Evolutionary conservation across 164 flowering plant genomes (phyloP).

Genomic region (Liriodendron chinense): DNA sequence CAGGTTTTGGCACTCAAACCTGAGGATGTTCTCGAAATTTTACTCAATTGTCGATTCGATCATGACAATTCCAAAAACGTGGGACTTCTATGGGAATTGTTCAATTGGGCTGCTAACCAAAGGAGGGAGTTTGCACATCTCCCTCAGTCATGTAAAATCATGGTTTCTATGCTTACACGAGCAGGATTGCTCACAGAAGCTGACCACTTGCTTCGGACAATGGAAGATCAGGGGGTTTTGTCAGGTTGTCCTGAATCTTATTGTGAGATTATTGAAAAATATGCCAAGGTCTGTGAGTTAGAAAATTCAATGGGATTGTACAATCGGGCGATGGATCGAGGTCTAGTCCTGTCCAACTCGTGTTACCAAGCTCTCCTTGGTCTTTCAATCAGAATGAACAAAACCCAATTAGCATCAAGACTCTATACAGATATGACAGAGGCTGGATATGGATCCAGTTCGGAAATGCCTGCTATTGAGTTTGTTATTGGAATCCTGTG

Average conservation of each 20-base stretch:
- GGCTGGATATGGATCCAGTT: constrained; percentile 24
- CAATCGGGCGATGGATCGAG: constrained; percentile 38
- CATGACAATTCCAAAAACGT: constrained; percentile 37
- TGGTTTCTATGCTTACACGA: constrained; percentile 61
- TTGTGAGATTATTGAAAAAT: constrained; percentile 47
- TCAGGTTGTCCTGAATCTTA: constrained; percentile 38
- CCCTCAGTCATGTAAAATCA: constrained; percentile 46
- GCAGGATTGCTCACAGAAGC: constrained; percentile 48
- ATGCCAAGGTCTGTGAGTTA: constrained; percentile 35
- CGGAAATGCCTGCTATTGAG: constrained; percentile 28
- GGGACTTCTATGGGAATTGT: constrained; percentile 61
- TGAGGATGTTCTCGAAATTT: constrained; percentile 56
- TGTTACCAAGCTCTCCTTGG: constrained; percentile 44
- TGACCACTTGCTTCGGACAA: constrained; percentile 41
- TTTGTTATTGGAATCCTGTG: constrained; percentile 46
- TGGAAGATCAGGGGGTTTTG: constrained; percentile 38
- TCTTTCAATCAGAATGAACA: constrained; percentile 36
- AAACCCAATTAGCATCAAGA: constrained; percentile 36
- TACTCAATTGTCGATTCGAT: constrained; percentile 39
- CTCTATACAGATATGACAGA: constrained; percentile 55
- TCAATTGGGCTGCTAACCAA: constrained; percentile 52
- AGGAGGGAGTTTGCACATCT: constrained; percentile 49
- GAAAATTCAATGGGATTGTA: constrained; percentile 44
- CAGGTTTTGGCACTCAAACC: constrained; percentile 49
- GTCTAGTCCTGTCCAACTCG: constrained; percentile 38